A percentile compares a stretch with the other conserved stretches of the same genome.
Conservation (phyloP, 1,284 basidiomycete species). For the Coniferiporia weirii region DNA sequence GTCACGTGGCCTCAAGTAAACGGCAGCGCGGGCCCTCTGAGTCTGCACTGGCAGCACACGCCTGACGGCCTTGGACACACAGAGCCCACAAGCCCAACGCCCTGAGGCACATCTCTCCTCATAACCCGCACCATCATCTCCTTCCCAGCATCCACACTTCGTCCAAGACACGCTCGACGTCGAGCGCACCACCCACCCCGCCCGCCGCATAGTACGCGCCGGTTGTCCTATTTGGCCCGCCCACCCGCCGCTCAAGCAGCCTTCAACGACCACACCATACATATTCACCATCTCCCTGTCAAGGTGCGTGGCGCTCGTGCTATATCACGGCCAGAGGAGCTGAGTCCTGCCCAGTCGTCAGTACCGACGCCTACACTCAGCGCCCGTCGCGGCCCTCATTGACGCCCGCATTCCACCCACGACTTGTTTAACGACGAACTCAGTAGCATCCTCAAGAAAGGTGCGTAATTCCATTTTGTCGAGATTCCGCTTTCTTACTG, state of each 20-base stretch:
- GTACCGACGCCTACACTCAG: too few species aligned
- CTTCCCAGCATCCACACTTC: background rate
- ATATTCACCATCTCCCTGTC: background rate
- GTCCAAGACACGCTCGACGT: background rate
- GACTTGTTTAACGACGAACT: too few species aligned
- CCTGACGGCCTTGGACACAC: background rate
- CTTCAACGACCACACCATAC: background rate
- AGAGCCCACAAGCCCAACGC: background rate
- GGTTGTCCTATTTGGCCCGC: background rate
- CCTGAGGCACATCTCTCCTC: conserved; percentile 1
- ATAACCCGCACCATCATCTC: background rate
- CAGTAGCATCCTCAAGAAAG: too few species aligned
- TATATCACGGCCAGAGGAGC: background rate
- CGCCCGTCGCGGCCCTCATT: too few species aligned
- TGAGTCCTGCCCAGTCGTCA: background rate
- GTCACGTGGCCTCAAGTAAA: background rate
- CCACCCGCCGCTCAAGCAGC: background rate
- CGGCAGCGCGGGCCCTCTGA: too few species aligned
- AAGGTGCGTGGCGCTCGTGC: background rate
- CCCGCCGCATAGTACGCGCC: background rate
- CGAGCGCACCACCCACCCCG: background rate
- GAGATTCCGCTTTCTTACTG: too few species aligned
- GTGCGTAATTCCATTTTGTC: too few species aligned
- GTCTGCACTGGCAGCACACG: background rate
- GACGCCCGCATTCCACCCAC: too few species aligned